These are phyloP conservation scores for Wickerhamomyces silvicola DNA, from an alignment of 805 yeast species.

Conservation along the genomic window DNA sequence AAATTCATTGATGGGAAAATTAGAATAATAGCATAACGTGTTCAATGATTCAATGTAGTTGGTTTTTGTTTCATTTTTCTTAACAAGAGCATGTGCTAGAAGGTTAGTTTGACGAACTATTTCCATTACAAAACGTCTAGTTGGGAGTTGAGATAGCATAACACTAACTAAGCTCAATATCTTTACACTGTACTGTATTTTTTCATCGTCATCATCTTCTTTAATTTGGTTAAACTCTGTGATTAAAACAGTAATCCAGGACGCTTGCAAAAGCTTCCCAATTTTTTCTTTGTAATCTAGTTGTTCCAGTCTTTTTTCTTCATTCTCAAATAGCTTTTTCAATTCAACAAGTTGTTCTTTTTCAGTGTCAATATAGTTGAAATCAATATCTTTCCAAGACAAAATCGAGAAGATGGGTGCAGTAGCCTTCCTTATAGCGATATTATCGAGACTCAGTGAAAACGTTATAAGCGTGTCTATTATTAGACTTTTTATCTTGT, in stretches of 20 bases:
- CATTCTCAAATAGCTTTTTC: conserved; percentile 1
- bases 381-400: conserved; percentile 6
- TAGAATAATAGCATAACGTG: conserved; percentile 21
- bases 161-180: conserved; percentile 22
- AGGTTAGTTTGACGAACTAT: conserved; percentile 25
- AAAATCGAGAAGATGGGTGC: conserved; percentile 16
- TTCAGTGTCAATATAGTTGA: conserved; percentile 1
- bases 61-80: background rate
- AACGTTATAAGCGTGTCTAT: conserved; percentile 4
- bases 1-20: conserved; percentile 38
- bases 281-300: conserved; percentile 7
- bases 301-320: background rate
- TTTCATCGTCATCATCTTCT: background rate
- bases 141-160: conserved; percentile 34
- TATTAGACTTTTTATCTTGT: conserved; percentile 1
- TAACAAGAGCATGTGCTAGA: conserved; percentile 5
- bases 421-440: conserved; percentile 2
- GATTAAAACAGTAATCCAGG: conserved; percentile 3
- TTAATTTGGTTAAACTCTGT: background rate
- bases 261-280: background rate
- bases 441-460: background rate
- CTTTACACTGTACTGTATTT: background rate
- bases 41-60: conserved; percentile 1
- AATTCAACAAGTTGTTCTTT: conserved; percentile 1
- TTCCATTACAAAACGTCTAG: conserved; percentile 30